These are phyloP conservation scores for Mucor indicus DNA, from an alignment of 371 early-diverging fungal genomes.

Conservation along the genomic window DNA sequence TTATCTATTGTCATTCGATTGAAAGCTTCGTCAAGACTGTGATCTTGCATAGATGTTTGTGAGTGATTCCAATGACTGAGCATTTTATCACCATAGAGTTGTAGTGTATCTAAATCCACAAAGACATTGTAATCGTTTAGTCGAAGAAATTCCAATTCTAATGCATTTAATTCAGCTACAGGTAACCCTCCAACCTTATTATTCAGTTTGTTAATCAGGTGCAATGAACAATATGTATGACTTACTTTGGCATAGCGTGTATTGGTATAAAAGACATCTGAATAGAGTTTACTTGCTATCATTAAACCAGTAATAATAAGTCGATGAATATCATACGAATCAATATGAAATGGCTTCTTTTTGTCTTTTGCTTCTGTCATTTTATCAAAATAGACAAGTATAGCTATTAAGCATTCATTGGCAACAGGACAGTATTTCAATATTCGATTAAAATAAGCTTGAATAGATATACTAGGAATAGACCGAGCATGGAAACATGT, in stretches of 20 bases:
- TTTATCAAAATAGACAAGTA: conserved; percentile 77
- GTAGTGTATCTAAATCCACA: too few relatives aligned
- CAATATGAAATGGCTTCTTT: conserved; percentile 70
- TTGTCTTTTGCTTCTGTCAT: conserved; percentile 43
- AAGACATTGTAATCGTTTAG: too few relatives aligned
- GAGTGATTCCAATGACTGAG: too few relatives aligned
- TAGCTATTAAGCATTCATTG: conserved; percentile 70
- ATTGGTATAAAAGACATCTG: conserved; percentile 86
- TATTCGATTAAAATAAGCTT: conserved; percentile 62
- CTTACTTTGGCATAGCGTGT: conserved; percentile 78
- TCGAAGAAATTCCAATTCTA: too few relatives aligned
- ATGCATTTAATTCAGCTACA: too few relatives aligned
- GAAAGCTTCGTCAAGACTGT: too few relatives aligned
- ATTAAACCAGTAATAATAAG: conserved; percentile 77
- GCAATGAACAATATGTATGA: too few relatives aligned
- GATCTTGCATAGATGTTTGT: too few relatives aligned
- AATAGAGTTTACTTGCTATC: conserved; percentile 77
- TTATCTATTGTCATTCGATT: too few relatives aligned
- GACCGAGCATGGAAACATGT: conserved; percentile 64
- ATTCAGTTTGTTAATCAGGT: too few relatives aligned
- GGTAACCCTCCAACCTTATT: too few relatives aligned
- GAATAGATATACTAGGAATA: conserved; percentile 66
- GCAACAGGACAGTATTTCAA: conserved; percentile 74
- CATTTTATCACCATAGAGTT: too few relatives aligned
- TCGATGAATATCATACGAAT: conserved; percentile 83